Evolutionary conservation across 768 basidiomycete species (phyloP).

Genomic region (Tylopilus rubrobrunneus): DNA sequence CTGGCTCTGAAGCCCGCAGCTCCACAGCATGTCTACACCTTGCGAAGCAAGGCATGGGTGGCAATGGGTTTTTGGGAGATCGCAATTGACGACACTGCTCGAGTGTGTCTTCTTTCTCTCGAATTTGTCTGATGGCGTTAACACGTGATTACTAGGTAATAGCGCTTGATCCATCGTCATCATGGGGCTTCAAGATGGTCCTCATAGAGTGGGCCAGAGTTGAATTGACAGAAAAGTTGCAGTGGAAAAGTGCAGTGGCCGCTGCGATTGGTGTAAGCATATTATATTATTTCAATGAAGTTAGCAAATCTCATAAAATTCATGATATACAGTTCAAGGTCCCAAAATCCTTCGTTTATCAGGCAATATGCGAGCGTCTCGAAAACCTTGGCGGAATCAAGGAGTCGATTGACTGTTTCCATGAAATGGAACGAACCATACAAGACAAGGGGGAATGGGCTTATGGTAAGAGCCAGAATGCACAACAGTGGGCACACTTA

Average conservation of each 20-base stretch:
- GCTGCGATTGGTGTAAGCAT: not conserved
- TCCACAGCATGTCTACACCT: not conserved
- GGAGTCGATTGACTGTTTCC: not conserved
- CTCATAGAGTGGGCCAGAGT: not conserved
- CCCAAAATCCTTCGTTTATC: not conserved
- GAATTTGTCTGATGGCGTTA: not conserved
- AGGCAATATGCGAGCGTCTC: not conserved
- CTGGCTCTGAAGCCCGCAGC: not conserved
- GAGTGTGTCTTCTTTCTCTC: not conserved
- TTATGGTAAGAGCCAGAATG: not conserved
- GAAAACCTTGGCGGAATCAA: not conserved
- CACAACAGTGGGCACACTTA: not conserved
- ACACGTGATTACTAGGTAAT: not conserved
- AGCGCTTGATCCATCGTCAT: not conserved
- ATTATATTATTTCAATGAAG: not conserved
- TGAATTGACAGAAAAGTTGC: not conserved
- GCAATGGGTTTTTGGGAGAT: not conserved
- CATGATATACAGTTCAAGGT: not conserved
- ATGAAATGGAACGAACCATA: not conserved
- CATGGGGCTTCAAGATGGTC: not conserved
- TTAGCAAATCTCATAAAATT: no score
- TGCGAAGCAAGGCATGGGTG: not conserved
- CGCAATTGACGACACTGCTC: not conserved
- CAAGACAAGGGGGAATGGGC: not conserved
- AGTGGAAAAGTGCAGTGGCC: not conserved